Conservation (phyloP, 1,139 yeast species). For the Pichia sp. region DNA sequence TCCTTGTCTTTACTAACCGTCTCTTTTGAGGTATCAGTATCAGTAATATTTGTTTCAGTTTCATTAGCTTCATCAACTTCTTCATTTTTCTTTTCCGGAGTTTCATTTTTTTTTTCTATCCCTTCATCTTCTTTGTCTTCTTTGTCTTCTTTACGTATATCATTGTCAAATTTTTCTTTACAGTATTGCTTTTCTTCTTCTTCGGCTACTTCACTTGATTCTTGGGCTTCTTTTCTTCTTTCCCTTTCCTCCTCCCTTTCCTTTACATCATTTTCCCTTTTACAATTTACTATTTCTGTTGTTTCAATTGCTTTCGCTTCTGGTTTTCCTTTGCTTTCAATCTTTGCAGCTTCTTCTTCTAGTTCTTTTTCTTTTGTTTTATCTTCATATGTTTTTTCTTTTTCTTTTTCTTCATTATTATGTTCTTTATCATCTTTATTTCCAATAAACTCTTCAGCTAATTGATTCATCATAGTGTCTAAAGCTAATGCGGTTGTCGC, state of each 20-base stretch:
- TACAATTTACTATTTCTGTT: constrained; percentile 25
- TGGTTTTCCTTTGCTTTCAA: no score
- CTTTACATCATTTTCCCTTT: no score
- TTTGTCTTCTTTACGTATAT: constrained; percentile 5
- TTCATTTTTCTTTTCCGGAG: constrained; percentile 11
- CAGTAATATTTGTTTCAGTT: not conserved
- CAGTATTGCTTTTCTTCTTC: constrained; percentile 3
- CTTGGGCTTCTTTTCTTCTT: not conserved
- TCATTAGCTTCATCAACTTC: not conserved
- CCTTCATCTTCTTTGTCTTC: constrained; percentile 21
- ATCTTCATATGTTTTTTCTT: constrained; percentile 34
- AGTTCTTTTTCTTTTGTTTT: constrained; percentile 21
- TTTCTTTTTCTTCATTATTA: not conserved
- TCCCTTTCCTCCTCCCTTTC: not conserved
- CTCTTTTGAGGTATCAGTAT: no score
- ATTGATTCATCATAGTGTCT: not conserved
- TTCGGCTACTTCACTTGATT: constrained; percentile 8
- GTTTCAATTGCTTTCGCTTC: no score
- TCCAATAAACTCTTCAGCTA: constrained; percentile 9
- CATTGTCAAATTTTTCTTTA: not conserved
- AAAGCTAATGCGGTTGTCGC: not conserved
- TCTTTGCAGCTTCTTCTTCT: constrained; percentile 41
- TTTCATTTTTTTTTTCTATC: constrained; percentile 18
- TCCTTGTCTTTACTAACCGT: no score
- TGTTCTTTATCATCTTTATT: constrained; percentile 10